Conservation (phyloP, 495 filamentous ascomycete genomes). For the Opeltia flavorubescens region DNA sequence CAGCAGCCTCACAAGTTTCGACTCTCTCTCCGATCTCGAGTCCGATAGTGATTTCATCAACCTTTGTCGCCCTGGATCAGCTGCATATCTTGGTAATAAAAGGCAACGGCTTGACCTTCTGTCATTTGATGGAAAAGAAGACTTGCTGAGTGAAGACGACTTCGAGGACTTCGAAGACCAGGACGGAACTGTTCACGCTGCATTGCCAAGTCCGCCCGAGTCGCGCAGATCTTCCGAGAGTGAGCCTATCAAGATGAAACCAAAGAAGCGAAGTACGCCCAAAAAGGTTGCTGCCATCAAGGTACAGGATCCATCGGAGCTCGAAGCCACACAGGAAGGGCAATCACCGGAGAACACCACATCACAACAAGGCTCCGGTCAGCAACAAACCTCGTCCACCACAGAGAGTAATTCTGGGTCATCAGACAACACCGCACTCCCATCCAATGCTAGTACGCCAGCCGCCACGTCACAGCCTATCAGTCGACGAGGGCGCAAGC, state of each 20-base stretch:
- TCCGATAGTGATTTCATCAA: constrained; percentile 82
- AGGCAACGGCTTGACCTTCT: constrained; percentile 58
- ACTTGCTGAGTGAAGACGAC: constrained; percentile 58
- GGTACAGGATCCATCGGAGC: constrained; percentile 17
- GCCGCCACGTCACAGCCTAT: constrained; percentile 45
- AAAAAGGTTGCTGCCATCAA: constrained; percentile 26
- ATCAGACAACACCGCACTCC: constrained; percentile 18
- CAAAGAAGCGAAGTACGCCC: constrained; percentile 43
- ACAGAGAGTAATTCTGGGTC: constrained; percentile 24
- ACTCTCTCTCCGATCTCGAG: constrained; percentile 81
- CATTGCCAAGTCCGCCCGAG: constrained; percentile 28
- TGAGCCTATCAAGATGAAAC: constrained; percentile 28
- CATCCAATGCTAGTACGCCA: constrained; percentile 23
- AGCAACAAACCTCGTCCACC: constrained; percentile 26
- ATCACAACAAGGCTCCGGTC: constrained; percentile 19
- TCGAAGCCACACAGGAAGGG: constrained; percentile 12
- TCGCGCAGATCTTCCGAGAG: constrained; percentile 24
- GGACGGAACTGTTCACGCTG: constrained; percentile 40
- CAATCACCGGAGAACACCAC: constrained; percentile 11
- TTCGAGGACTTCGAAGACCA: constrained; percentile 63
- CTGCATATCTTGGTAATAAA: constrained; percentile 57
- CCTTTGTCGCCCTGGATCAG: constrained; percentile 45
- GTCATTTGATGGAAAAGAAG: constrained; percentile 58
- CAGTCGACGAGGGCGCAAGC: constrained; percentile 93
- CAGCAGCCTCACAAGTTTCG: constrained; percentile 59